A percentile compares a stretch with the other conserved stretches of the same genome.
Evolutionary conservation across 2,329 filamentous ascomycete genomes (phyloP).

Genomic region (Drechslera avenae): DNA sequence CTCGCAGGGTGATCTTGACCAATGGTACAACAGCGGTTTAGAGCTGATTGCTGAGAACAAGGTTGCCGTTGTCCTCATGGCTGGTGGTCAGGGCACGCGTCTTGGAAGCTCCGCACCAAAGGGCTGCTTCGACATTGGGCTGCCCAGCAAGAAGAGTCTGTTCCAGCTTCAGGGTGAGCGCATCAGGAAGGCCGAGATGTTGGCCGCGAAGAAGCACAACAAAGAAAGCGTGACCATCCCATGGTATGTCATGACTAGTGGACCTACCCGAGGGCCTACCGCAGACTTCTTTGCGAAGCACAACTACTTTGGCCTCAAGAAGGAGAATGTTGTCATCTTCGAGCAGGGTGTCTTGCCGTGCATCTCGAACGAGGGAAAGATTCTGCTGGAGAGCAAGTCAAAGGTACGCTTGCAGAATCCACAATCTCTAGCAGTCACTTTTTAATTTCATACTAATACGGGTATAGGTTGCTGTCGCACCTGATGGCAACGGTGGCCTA

Average conservation of each 20-base stretch:
- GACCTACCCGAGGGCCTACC: conserved; percentile 89
- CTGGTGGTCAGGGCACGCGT: conserved; percentile 93
- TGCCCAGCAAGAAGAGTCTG: conserved; percentile 89
- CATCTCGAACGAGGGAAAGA: conserved; percentile 97
- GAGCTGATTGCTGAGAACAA: conserved; percentile 70
- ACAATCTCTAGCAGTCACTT: background rate
- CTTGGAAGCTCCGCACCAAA: conserved; percentile 95
- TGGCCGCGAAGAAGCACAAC: conserved; percentile 74
- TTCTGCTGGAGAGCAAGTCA: conserved; percentile 86
- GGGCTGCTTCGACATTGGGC: conserved; percentile 94
- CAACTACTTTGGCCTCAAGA: conserved; percentile 85
- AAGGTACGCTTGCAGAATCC: conserved; percentile 58
- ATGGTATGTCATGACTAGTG: conserved; percentile 99
- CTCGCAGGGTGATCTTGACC: conserved; percentile 73
- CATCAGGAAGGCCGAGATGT: conserved; percentile 81
- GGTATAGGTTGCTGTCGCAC: conserved; percentile 78
- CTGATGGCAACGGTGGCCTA: conserved; percentile 95
- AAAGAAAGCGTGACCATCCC: conserved; percentile 69
- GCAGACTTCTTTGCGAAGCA: conserved; percentile 90
- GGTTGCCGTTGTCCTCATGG: conserved; percentile 90
- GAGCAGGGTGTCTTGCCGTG: conserved; percentile 97
- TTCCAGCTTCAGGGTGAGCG: conserved; percentile 98
- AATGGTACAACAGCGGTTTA: conserved; percentile 79
- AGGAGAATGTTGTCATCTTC: conserved; percentile 88
- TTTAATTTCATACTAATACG: conserved; percentile 17